Base-by-base conservation (phyloP, 1,284 basidiomycete genomes). In the Pseudozyma tsukubaensis region DNA sequence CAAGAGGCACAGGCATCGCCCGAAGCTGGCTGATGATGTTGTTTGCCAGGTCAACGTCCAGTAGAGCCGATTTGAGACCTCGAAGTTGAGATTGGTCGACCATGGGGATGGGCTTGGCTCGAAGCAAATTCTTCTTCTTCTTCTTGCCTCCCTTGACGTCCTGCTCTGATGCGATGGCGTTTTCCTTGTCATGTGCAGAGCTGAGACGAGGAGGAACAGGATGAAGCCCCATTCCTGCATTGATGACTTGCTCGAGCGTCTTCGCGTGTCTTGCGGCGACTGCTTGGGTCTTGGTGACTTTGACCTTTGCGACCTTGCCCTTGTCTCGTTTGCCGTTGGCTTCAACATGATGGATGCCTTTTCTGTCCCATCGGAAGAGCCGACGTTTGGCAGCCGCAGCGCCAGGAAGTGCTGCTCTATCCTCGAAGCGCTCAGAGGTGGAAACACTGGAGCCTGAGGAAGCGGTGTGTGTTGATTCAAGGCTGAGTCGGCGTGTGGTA, bases 21-120 rank as follows among this genome's bases (percentile, higher is more conserved):
- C 80, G 59, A 21, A 82, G 71, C 49, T 79, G 67, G 36, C 60
- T 76, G 59, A 82, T 80, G 59, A 82, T 80, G 36, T 64, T 72
- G 56, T 78, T 78, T 40, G 80, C 80, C 14, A 67, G 18, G 34
- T 79, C 64, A 11, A 56, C 56, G 50, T 82, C 75, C 24, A 82
- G 55, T 47, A 82, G 45, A 0, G 80, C 80, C 18, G 66, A 69
- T 39, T 82, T 82, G 49, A 82, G 76, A 0, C 60, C 67, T 35
- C 56, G 58, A 8, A 80, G 61, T 59, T 82, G 72, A 4, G 73
- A 72, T n/a, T 53, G 40, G 13, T 67, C 56, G 13, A 72, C 60
- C 1, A 63, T 52, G 5, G 74, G 63, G 6, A 74, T 57, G 2
- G 72, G 51, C 32, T 59, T 59, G 13, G 58, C 73, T 14, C 60